Conservation (phyloP, 345 rosid species). For the Eucalyptus curtisii region DNA sequence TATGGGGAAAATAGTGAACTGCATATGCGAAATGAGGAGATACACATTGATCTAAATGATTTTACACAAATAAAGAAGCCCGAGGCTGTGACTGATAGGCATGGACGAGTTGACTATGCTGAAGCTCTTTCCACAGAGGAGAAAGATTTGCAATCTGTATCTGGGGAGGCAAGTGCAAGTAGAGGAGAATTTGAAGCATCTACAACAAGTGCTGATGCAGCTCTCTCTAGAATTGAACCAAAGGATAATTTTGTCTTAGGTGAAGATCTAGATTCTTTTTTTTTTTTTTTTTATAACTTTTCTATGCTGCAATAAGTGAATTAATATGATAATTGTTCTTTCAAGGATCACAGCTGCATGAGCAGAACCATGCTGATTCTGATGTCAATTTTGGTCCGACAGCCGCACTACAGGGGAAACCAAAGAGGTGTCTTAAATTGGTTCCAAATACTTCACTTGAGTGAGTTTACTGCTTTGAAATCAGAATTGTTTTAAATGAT, state of each 20-base stretch:
- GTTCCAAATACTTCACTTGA: not conserved
- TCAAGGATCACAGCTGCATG: constrained; percentile 52
- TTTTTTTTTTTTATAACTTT: not conserved
- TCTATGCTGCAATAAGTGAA: not conserved
- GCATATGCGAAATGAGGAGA: not conserved
- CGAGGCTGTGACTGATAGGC: constrained; percentile 5
- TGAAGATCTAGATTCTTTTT: constrained; percentile 10
- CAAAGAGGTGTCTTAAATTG: constrained; percentile 40
- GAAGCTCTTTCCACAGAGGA: not conserved
- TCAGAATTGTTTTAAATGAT: not conserved
- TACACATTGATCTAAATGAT: constrained; percentile 14
- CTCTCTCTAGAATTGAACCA: not conserved
- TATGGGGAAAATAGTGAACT: not conserved
- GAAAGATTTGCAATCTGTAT: not conserved
- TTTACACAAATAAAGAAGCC: constrained; percentile 48
- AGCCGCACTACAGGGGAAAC: constrained; percentile 53
- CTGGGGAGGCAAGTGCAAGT: not conserved
- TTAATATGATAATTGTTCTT: constrained; percentile 8
- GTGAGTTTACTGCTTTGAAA: not conserved
- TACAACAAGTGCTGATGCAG: not conserved
- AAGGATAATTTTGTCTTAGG: constrained; percentile 7
- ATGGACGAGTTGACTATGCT: not conserved
- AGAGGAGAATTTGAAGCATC: not conserved
- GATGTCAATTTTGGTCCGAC: constrained; percentile 1
- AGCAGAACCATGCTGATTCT: constrained; percentile 15